Percentiles rank a stretch among this genome's conserved stretches.
These are phyloP conservation scores for Oryza glaberrima DNA, from an alignment of 176 grass and related monocot species.

Conservation along the genomic window DNA sequence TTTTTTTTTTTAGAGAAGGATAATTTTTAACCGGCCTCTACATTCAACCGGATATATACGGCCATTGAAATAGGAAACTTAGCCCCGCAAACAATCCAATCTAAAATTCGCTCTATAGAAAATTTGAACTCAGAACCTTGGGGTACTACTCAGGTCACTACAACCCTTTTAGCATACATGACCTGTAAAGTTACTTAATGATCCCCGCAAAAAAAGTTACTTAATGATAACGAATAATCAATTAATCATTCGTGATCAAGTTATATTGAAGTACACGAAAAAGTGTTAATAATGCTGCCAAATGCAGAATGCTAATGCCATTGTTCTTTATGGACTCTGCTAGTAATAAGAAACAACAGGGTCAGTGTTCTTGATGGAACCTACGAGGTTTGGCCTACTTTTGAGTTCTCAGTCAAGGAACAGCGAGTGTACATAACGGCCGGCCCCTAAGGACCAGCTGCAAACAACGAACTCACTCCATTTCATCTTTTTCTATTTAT, in stretches of 20 bases:
- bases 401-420: slow-evolving; percentile 15
- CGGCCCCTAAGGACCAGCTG: neutral
- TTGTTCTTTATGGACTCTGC: neutral
- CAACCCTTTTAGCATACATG: neutral
- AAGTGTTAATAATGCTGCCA: neutral
- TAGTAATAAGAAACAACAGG: neutral
- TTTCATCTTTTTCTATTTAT: neutral
- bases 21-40: too few species aligned
- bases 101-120: too few species aligned
- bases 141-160: neutral
- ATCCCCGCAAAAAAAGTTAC: neutral
- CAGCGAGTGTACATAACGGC: neutral
- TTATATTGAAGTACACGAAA: neutral
- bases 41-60: too few species aligned
- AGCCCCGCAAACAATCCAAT: too few species aligned
- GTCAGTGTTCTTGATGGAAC: neutral
- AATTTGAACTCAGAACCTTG: too few species aligned
- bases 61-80: too few species aligned
- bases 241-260: neutral
- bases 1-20: neutral
- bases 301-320: neutral
- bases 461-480: neutral
- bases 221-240: neutral
- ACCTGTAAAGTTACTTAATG: neutral
- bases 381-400: slow-evolving; percentile 18